A percentile compares a stretch with the other conserved stretches of the same genome.
Conservation (phyloP, 2,329 filamentous ascomycete species). For the Calycina marina region DNA sequence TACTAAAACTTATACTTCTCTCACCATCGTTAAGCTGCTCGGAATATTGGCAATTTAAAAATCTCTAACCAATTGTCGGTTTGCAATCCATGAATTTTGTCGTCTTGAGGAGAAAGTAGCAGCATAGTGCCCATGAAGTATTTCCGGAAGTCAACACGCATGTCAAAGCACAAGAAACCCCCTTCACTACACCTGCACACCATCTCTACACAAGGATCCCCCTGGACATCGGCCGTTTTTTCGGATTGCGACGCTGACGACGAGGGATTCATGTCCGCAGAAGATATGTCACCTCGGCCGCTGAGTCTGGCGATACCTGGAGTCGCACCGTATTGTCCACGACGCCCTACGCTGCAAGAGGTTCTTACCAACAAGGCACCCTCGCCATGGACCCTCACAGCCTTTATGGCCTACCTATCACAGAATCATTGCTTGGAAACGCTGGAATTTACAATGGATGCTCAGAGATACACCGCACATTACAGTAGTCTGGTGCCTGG, state of each 20-base stretch:
- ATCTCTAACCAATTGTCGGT: neutral
- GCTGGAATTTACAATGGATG: slow-evolving; percentile 90
- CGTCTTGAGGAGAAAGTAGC: slow-evolving; percentile 2
- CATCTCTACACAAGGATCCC: slow-evolving; percentile 17
- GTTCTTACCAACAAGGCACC: slow-evolving; percentile 77
- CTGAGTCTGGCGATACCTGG: slow-evolving; percentile 30
- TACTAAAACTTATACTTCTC: slow-evolving; percentile 1
- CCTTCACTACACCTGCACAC: slow-evolving; percentile 18
- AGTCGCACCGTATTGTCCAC: slow-evolving; percentile 36
- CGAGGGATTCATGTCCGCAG: slow-evolving; percentile 33
- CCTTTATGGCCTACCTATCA: slow-evolving; percentile 92
- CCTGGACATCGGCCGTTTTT: slow-evolving; percentile 20
- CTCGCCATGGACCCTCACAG: slow-evolving; percentile 77
- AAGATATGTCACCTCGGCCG: slow-evolving; percentile 29
- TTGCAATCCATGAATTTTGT: neutral
- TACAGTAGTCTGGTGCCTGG: slow-evolving; percentile 28
- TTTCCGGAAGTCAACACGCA: slow-evolving; percentile 23
- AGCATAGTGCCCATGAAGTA: slow-evolving; percentile 30
- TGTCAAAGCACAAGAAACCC: slow-evolving; percentile 21
- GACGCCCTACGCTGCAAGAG: slow-evolving; percentile 64
- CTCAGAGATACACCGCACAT: slow-evolving; percentile 59
- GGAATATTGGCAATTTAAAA: neutral
- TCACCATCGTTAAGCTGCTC: neutral
- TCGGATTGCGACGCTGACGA: slow-evolving; percentile 31
- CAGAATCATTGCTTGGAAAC: slow-evolving; percentile 97